These are phyloP conservation scores for Plasmodium inui DNA, from an alignment of 169 alveolate genomes.

Conservation along the genomic window DNA sequence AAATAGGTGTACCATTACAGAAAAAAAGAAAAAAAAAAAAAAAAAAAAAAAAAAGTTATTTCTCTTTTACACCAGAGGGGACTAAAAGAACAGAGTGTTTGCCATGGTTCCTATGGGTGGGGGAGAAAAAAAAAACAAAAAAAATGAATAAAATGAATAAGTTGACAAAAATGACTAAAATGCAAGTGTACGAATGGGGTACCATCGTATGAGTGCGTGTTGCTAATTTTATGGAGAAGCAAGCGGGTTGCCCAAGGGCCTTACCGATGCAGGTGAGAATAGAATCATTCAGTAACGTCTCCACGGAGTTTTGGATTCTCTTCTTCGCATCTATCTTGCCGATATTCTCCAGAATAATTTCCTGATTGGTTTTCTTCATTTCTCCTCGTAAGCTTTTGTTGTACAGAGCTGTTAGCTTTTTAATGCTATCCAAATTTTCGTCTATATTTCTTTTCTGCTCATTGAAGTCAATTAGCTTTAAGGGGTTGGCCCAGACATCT, in stretches of 20 bases:
- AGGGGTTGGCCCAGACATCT: conserved; percentile 96
- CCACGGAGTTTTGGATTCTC: conserved; percentile 88
- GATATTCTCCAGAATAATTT: conserved; percentile 89
- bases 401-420: conserved; percentile 84
- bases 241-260: neutral
- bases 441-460: conserved; percentile 35
- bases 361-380: conserved; percentile 94
- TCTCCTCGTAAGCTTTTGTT: conserved; percentile 96
- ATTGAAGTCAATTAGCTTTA: conserved; percentile 87
- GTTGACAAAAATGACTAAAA: neutral
- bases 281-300: conserved; percentile 82
- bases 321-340: conserved; percentile 95
- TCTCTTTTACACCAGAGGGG: neutral
- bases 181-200: neutral
- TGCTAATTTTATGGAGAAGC: neutral
- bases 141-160: neutral
- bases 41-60: neutral
- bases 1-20: neutral
- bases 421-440: conserved; percentile 12
- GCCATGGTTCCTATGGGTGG: conserved; percentile 55
- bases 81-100: conserved; percentile 56
- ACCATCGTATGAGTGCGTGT: neutral
- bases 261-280: conserved; percentile 76
- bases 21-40: neutral
- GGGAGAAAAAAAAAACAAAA: neutral